phyloP scores from a whole-genome alignment of 1,284 basidiomycete species.

The Clitocybe nebularis region DNA sequence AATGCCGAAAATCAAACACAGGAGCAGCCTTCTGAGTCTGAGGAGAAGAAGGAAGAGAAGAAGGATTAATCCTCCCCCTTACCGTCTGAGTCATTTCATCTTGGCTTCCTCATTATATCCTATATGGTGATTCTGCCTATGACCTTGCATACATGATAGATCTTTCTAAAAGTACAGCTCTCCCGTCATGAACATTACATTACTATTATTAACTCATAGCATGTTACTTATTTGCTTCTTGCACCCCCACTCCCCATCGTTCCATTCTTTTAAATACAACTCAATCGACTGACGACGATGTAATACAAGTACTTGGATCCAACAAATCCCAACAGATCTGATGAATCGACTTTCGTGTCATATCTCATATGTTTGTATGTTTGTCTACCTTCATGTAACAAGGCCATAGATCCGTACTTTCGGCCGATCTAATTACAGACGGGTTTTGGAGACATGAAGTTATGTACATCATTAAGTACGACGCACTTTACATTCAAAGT shows the following conservation, averaged over 20 bases:
- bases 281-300: constrained; percentile 4
- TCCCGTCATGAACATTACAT: background rate
- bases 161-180: constrained; percentile 5
- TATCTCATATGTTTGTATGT: too few species aligned
- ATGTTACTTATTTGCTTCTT: constrained; percentile 1
- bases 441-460: too few species aligned
- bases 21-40: constrained; percentile 43
- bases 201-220: constrained; percentile 3
- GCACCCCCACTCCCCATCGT: constrained; percentile 9
- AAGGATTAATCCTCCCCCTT: constrained; percentile 47
- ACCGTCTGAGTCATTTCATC: constrained; percentile 11
- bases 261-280: constrained; percentile 2
- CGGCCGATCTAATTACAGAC: too few species aligned
- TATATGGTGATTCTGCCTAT: background rate
- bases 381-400: too few species aligned
- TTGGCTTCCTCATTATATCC: background rate
- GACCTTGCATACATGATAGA: constrained; percentile 1
- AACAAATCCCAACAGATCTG: too few species aligned
- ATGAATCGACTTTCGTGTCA: too few species aligned
- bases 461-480: too few species aligned
- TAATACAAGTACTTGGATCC: too few species aligned
- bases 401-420: too few species aligned
- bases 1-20: constrained; percentile 60
- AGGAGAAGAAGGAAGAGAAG: constrained; percentile 61
- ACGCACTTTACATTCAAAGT: too few species aligned